phyloP scores from a whole-genome alignment of 371 early-diverging fungal genomes.

The Rhizomucor pusillus region DNA sequence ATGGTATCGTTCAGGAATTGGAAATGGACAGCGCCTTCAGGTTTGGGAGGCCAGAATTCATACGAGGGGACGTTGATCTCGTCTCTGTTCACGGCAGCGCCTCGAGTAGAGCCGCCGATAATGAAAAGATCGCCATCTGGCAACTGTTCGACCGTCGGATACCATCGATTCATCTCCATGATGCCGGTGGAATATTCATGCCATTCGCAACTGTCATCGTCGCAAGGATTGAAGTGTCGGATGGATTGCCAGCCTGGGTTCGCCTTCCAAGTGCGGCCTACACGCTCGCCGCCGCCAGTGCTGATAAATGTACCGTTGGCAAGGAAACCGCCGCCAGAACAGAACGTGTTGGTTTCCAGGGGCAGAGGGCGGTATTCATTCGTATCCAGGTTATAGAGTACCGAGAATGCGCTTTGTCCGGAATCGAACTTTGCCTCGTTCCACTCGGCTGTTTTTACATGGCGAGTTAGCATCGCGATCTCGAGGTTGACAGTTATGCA shows the following conservation, averaged over 20 bases:
- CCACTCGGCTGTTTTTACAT: constrained; percentile 33
- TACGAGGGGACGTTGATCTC: constrained; percentile 50
- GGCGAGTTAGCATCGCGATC: neutral
- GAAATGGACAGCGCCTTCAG: constrained; percentile 26
- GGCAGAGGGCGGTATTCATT: constrained; percentile 42
- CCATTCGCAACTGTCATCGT: constrained; percentile 43
- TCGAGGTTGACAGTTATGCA: neutral
- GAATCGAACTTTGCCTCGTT: constrained; percentile 50
- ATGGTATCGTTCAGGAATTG: constrained; percentile 56
- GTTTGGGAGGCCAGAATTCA: constrained; percentile 44
- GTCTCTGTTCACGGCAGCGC: constrained; percentile 47
- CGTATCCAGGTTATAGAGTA: constrained; percentile 49
- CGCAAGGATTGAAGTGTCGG: constrained; percentile 51
- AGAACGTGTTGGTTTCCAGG: constrained; percentile 61
- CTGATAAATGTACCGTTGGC: constrained; percentile 58
- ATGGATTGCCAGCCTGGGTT: constrained; percentile 53
- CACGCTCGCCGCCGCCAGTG: constrained; percentile 54
- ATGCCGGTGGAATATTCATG: constrained; percentile 30
- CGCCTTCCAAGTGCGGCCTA: constrained; percentile 40
- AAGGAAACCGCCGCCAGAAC: constrained; percentile 60
- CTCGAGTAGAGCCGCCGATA: constrained; percentile 52
- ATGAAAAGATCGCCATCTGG: constrained; percentile 57
- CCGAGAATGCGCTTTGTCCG: constrained; percentile 49
- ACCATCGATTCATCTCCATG: constrained; percentile 55
- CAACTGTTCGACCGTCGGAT: constrained; percentile 57